These are phyloP conservation scores for Clausena lansium DNA, from an alignment of 345 rosid species.

Conservation along the genomic window DNA sequence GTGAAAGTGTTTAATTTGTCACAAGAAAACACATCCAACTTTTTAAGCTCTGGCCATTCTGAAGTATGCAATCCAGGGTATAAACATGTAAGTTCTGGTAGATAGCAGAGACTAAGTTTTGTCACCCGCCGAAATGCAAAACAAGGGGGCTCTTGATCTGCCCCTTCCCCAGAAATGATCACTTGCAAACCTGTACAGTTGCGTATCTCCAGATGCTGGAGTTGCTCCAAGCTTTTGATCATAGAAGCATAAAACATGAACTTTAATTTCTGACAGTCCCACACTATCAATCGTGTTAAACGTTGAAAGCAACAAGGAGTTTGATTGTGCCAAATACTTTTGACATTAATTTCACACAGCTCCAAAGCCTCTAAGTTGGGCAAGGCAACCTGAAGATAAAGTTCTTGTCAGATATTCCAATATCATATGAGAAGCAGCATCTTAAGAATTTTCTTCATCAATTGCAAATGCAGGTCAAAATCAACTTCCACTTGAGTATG, in stretches of 20 bases:
- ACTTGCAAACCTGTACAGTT: background rate
- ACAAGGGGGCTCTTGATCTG: background rate
- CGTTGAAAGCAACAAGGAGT: background rate
- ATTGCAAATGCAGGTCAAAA: no score
- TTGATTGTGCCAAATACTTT: constrained; percentile 3
- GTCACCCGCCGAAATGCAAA: constrained; percentile 27
- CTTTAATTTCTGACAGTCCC: no score
- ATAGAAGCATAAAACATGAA: background rate
- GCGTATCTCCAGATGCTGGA: background rate
- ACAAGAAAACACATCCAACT: no score
- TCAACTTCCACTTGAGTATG: no score
- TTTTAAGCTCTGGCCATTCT: constrained; percentile 23
- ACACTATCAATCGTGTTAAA: background rate
- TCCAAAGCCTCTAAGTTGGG: constrained; percentile 25
- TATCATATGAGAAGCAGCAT: no score
- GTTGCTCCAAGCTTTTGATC: background rate
- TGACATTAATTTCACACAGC: no score
- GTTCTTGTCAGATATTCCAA: no score
- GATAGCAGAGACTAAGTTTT: background rate
- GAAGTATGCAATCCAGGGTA: constrained; percentile 18
- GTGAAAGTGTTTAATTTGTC: background rate
- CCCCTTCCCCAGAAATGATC: constrained; percentile 16
- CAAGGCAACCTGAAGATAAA: constrained; percentile 14
- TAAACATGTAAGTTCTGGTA: constrained; percentile 22
- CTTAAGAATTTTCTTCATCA: no score